Base-by-base conservation (phyloP, 2,329 filamentous ascomycete genomes). In the Trichoderma asperellum region DNA sequence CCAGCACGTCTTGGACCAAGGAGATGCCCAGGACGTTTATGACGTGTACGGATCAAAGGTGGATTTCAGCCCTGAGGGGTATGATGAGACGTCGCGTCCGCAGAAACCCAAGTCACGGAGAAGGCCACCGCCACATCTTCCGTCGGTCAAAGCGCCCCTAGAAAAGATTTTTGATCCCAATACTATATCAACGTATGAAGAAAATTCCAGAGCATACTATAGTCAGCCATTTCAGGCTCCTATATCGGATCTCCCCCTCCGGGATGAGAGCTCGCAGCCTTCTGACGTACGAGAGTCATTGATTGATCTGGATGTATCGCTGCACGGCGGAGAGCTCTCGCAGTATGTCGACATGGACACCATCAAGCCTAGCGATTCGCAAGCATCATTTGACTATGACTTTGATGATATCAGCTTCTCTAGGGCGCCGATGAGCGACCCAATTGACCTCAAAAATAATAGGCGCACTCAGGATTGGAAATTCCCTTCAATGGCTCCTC, bases 111-210 rank as follows among this genome's bases (percentile, higher is more conserved):
- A 87, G 73, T 78, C 81, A 14, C 83, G 88, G 21, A 81, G 86
- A 65, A 85, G 86, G 21, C 87, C 87, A 0, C 88, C 88, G 4
- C 85, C 88, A 59, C 83, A 85, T 32, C 79, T 90, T 6, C 85
- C 87, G 2, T 85, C 86, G 0, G 79, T 88, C 71, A 87, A 85
- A 71, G 87, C 83, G 11, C 88, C 88, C 0, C 77, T 91, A 4
- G 88, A 90, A 72, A 90, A 89, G 71, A 81, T 91, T 0, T 91
- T 91, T 74, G 88, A 91, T 70, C 88, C 88, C 5, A 88, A 90
- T 74, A 90, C 88, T 0, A 85, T 88, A 40, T 87, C 87, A 2
- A 88, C 84, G 70, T 91, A 91, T 71, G 84, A 88, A 29, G 88
- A 90, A 70, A 90, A 90, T 71, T 88, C 87, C 21, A 82, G 86